Percentiles rank a stretch among this genome's conserved stretches.
These are phyloP conservation scores for Nothophaeocryptopus gaeumannii DNA, from an alignment of 2,329 filamentous ascomycete genomes.

Conservation along the genomic window DNA sequence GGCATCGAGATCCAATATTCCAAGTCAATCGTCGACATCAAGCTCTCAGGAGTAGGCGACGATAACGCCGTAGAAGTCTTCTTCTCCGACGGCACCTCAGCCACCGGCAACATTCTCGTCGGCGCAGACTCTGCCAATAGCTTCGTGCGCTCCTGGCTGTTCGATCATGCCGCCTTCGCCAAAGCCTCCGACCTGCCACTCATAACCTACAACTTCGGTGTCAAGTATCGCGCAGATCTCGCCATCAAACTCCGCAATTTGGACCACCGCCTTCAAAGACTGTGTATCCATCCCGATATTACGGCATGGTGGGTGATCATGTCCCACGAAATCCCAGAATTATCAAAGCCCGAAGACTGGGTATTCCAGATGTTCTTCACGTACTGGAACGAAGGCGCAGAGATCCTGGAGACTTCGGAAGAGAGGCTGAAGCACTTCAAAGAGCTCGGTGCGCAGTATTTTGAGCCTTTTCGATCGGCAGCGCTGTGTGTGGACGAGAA, in stretches of 20 bases:
- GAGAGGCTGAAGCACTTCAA: neutral
- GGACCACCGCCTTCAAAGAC: neutral
- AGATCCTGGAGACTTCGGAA: neutral
- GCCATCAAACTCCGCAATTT: neutral
- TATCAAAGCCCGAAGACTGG: neutral
- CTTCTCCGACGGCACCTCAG: neutral
- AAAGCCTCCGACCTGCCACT: neutral
- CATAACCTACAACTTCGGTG: neutral
- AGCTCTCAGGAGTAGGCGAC: neutral
- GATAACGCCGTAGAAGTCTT: neutral
- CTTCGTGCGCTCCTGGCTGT: too few species aligned
- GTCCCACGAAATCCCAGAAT: neutral
- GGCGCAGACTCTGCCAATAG: neutral
- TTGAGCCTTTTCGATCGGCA: neutral
- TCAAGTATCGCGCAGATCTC: neutral
- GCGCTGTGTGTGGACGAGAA: neutral
- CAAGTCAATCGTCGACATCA: neutral
- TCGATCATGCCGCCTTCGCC: neutral
- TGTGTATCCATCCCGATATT: neutral
- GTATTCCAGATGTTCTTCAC: neutral
- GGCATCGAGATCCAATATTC: neutral
- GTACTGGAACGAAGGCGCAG: neutral
- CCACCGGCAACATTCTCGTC: neutral
- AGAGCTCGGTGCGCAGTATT: neutral
- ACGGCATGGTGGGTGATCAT: neutral